Percentiles rank a stretch among this genome's conserved stretches.
Conservation (phyloP, 345 rosid species). For the Lumnitzera littorea region DNA sequence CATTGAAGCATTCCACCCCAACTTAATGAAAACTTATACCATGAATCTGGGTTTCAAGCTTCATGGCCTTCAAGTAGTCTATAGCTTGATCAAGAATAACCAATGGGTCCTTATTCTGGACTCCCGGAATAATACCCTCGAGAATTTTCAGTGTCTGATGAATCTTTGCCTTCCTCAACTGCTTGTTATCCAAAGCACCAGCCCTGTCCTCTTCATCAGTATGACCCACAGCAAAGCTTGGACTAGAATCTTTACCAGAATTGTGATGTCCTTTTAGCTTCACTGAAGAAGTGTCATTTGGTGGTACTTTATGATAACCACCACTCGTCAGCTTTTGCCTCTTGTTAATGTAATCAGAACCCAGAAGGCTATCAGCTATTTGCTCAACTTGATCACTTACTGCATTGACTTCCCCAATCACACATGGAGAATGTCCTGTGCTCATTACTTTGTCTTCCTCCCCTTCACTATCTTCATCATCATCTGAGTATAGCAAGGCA, state of each 20-base stretch:
- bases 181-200: too few species aligned
- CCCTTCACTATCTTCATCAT: conserved; percentile 25
- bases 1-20: too few species aligned
- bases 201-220: too few species aligned
- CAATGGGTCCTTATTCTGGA: conserved; percentile 57
- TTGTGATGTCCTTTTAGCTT: too few species aligned
- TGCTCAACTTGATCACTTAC: too few species aligned
- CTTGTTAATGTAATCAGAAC: too few species aligned
- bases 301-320: too few species aligned
- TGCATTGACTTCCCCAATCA: conserved; percentile 6
- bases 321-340: too few species aligned
- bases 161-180: conserved; percentile 23
- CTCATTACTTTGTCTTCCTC: conserved; percentile 62
- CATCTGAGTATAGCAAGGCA: conserved; percentile 72
- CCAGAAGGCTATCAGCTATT: too few species aligned
- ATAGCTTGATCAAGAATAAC: conserved; percentile 65
- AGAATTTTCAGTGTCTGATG: conserved; percentile 34
- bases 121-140: conserved; percentile 55
- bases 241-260: too few species aligned
- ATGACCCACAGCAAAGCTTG: too few species aligned
- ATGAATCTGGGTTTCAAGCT: conserved; percentile 36
- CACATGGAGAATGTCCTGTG: conserved; percentile 69
- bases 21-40: conserved; percentile 13
- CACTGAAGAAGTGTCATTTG: too few species aligned
- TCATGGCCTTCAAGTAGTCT: conserved; percentile 54